Evolutionary conservation across 2,329 filamentous ascomycete genomes (phyloP).

Genomic region (Pseudogymnoascus sp.): DNA sequence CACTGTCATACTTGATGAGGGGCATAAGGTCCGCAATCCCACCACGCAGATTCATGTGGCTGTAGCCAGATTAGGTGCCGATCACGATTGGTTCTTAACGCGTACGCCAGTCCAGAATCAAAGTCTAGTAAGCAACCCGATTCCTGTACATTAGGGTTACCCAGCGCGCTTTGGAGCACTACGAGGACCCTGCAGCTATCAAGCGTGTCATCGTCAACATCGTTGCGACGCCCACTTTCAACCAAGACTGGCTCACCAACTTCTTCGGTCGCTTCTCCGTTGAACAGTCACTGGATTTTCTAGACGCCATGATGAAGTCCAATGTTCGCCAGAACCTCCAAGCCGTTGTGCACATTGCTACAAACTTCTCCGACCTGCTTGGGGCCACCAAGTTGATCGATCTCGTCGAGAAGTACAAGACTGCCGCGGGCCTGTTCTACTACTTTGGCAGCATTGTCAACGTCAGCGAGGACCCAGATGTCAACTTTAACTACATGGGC

Average conservation of each 20-base stretch:
- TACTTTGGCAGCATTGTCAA: constrained; percentile 98
- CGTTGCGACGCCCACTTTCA: constrained; percentile 73
- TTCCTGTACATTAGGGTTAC: constrained; percentile 35
- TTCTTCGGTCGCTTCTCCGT: constrained; percentile 95
- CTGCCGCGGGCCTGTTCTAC: constrained; percentile 93
- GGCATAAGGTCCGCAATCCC: no score
- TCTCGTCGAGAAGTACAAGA: constrained; percentile 95
- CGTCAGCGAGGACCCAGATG: constrained; percentile 86
- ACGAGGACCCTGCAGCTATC: constrained; percentile 79
- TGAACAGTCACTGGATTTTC: constrained; percentile 85
- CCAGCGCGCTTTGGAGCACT: constrained; percentile 86
- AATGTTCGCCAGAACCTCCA: constrained; percentile 98
- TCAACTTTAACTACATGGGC: constrained; percentile 93
- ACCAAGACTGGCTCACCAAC: constrained; percentile 79
- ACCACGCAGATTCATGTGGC: no score
- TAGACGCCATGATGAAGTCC: constrained; percentile 91
- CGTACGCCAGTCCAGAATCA: no score
- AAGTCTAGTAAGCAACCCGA: no score
- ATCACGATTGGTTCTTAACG: no score
- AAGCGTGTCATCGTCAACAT: constrained; percentile 86
- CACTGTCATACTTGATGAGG: no score
- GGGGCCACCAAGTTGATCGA: constrained; percentile 83
- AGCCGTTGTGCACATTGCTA: constrained; percentile 88
- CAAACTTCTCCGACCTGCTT: constrained; percentile 94
- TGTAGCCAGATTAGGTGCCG: no score